Conservation (phyloP, 768 basidiomycete genomes). For the Tephrocybe sp. region DNA sequence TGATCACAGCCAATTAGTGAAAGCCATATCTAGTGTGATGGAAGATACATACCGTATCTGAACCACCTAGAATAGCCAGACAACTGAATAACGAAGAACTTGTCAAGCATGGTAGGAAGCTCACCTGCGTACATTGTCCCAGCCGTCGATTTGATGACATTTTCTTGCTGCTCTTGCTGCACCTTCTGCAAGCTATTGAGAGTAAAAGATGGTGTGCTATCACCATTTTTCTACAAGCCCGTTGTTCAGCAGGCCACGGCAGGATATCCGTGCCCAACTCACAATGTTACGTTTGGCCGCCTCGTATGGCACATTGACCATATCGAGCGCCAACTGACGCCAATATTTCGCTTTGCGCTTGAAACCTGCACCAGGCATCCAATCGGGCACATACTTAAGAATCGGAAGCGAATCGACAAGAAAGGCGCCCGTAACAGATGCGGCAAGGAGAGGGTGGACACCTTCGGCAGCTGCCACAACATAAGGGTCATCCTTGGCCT, state of each 20-base stretch:
- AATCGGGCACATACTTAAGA: conserved; percentile 33
- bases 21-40: not conserved
- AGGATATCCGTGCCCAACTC: conserved; percentile 11
- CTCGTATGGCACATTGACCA: conserved; percentile 26
- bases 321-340: conserved; percentile 12
- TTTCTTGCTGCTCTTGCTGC: conserved; percentile 17
- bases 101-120: not conserved
- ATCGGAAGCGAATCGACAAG: conserved; percentile 30
- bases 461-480: conserved; percentile 30
- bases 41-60: conserved; percentile 24
- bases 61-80: conserved; percentile 22
- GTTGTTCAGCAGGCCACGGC: not conserved
- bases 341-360: conserved; percentile 29
- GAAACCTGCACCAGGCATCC: conserved; percentile 37
- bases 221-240: not conserved
- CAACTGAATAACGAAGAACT: not conserved
- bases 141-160: conserved; percentile 20
- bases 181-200: conserved; percentile 19
- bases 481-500: conserved; percentile 33
- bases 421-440: conserved; percentile 28
- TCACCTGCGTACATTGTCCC: conserved; percentile 26
- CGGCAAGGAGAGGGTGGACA: conserved; percentile 25
- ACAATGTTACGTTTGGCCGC: conserved; percentile 21
- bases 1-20: not conserved
- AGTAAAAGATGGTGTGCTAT: conserved; percentile 20